phyloP scores from a whole-genome alignment of 2,329 filamentous ascomycete genomes.

The Pseudocercospora musae region DNA sequence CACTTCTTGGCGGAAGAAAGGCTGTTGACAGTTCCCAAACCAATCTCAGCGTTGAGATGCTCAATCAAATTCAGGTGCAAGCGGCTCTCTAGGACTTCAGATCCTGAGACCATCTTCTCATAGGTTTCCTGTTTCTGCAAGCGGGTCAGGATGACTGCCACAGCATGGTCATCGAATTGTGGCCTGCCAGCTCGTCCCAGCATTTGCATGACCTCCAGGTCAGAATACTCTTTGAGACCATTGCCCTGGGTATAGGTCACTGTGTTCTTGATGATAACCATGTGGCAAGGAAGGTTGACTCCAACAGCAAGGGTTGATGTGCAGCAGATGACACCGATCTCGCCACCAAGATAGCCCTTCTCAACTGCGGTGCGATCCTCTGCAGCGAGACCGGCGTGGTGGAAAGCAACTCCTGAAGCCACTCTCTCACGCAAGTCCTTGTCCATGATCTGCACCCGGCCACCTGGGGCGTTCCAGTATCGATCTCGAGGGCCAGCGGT shows the following conservation, averaged over 20 bases:
- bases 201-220: constrained; percentile 89
- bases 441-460: constrained; percentile 52
- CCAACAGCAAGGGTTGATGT: constrained; percentile 82
- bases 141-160: constrained; percentile 76
- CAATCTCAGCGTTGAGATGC: constrained; percentile 80
- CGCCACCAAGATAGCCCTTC: constrained; percentile 63
- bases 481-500: constrained; percentile 50
- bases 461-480: constrained; percentile 61
- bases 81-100: constrained; percentile 71
- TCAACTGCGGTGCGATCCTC: constrained; percentile 66
- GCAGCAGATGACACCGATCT: constrained; percentile 80
- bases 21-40: constrained; percentile 67
- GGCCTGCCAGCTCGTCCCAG: constrained; percentile 78
- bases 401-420: constrained; percentile 68
- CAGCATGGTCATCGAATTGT: constrained; percentile 74
- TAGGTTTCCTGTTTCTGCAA: constrained; percentile 63
- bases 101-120: constrained; percentile 68
- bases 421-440: constrained; percentile 48
- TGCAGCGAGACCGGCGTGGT: constrained; percentile 71
- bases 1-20: constrained; percentile 65
- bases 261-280: constrained; percentile 77
- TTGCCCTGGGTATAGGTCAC: constrained; percentile 54
- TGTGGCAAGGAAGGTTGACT: constrained; percentile 65
- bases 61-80: constrained; percentile 76
- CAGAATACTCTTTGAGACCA: constrained; percentile 65